Base-by-base conservation (phyloP, 306 rosid genomes). In the Gleditsia sinensis region DNA sequence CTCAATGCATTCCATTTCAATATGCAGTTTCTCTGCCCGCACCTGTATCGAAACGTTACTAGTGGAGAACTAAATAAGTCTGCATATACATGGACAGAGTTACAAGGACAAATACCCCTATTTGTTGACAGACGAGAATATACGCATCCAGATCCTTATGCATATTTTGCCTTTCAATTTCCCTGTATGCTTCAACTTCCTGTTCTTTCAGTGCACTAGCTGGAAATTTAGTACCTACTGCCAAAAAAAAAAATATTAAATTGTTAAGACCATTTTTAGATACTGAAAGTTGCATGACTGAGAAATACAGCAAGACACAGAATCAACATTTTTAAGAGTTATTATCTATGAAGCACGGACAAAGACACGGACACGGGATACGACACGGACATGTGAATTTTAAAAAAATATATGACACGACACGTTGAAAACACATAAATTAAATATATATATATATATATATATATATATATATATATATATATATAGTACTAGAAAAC, bases 181-280 rank as follows among this genome's bases (percentile, higher is more conserved):
- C 90, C 54, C 87, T 72, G 71, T 81, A 83, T 14, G 90, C 88
- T 69, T 30, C 80, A 72, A 91, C 96, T 84, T 88, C 86, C 79
- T 83, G 75, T 42, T 85, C 85, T 81, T 87, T 74, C 73, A 87
- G 21, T 62, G 88, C 33, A 81, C 85, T 89, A 12, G 81, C 91
- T 1, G 89, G 91, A 57, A 91, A 91, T 71, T 19, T 89, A 20
- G 92, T 81, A 17, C 98, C 98, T 90, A 91, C 97, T 94, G 2
- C 49, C 6, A 33, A 42, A 72, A 39, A 72, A 51, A 78, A 81
- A 56, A 64, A 14, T 55, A 51, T 37, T 16, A 25, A 19, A 42
- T n/a, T 68, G 32, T 56, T 16, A 49, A 50, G 40, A 54, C 60
- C 43, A 74, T 23, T n/a, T 68, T 53, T 75, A 49, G 70, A 78